phyloP scores from a whole-genome alignment of 1,139 yeast genomes.

The Candida freyschussii region DNA sequence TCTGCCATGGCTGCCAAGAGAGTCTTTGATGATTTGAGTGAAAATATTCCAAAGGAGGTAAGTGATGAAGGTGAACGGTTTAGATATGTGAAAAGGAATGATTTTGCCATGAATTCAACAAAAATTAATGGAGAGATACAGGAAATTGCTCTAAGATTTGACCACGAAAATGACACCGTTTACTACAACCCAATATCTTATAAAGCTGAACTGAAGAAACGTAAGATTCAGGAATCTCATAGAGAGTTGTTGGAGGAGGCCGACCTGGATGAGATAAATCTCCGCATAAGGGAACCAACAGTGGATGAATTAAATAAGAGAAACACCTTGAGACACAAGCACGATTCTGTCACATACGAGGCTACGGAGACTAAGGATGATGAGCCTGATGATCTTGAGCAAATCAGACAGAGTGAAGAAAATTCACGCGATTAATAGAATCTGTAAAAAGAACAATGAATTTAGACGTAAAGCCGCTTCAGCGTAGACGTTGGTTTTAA shows the following conservation, averaged over 20 bases:
- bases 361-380: slow-evolving; percentile 29
- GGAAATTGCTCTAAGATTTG: slow-evolving; percentile 53
- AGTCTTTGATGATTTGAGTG: slow-evolving; percentile 37
- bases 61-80: slow-evolving; percentile 43
- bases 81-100: slow-evolving; percentile 63
- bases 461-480: not conserved
- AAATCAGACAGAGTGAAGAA: slow-evolving; percentile 7
- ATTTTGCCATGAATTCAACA: slow-evolving; percentile 62
- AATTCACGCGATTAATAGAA: not conserved
- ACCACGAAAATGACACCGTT: slow-evolving; percentile 53
- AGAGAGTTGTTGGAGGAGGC: slow-evolving; percentile 47
- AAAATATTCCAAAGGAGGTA: slow-evolving; percentile 41
- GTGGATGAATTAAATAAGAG: slow-evolving; percentile 63
- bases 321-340: slow-evolving; percentile 64
- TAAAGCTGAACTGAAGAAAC: slow-evolving; percentile 74
- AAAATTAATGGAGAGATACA: slow-evolving; percentile 38
- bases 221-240: slow-evolving; percentile 58
- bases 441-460: not conserved
- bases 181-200: slow-evolving; percentile 76
- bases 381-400: slow-evolving; percentile 13
- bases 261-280: slow-evolving; percentile 51
- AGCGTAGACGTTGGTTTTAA: no score
- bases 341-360: slow-evolving; percentile 71
- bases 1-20: slow-evolving; percentile 38
- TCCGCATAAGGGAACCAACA: slow-evolving; percentile 67